A percentile compares a stretch with the other conserved stretches of the same genome.
phyloP scores from a whole-genome alignment of 140 eudicot genomes.

The Ambrosia hybrid region DNA sequence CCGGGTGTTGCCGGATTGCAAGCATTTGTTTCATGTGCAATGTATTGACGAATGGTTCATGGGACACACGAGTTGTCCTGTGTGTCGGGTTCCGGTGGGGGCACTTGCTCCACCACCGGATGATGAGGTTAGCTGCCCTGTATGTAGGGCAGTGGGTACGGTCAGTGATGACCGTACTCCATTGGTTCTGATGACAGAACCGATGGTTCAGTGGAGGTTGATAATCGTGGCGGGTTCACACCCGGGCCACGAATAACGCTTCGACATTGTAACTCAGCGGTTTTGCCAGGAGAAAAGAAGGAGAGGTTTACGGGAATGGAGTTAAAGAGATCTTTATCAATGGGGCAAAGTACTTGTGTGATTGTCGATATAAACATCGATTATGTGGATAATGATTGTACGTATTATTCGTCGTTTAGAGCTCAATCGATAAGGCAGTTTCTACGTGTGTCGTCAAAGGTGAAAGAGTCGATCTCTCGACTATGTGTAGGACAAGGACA shows the following conservation, averaged over 20 bases:
- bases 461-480: conserved; percentile 28
- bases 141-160: conserved; percentile 13
- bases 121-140: conserved; percentile 22
- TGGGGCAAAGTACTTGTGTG: conserved; percentile 37
- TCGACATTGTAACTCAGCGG: conserved; percentile 38
- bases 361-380: conserved; percentile 26
- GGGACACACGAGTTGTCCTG: conserved; percentile 39
- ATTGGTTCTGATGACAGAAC: not conserved
- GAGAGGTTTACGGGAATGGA: conserved; percentile 26
- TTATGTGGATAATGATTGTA: conserved; percentile 26
- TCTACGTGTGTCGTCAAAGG: conserved; percentile 31
- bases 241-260: conserved; percentile 22
- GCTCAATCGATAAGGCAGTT: conserved; percentile 20
- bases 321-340: conserved; percentile 40
- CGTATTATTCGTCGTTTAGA: conserved; percentile 23
- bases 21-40: conserved; percentile 36
- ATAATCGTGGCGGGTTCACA: not conserved
- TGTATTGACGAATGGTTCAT: conserved; percentile 43
- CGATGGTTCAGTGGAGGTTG: not conserved
- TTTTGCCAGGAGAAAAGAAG: conserved; percentile 32
- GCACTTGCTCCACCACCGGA: conserved; percentile 15
- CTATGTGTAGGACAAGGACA: conserved; percentile 34
- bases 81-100: conserved; percentile 34
- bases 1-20: conserved; percentile 34
- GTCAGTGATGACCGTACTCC: no score